These are phyloP conservation scores for Penicillium paradoxum DNA, from an alignment of 495 filamentous ascomycete species.

Conservation along the genomic window DNA sequence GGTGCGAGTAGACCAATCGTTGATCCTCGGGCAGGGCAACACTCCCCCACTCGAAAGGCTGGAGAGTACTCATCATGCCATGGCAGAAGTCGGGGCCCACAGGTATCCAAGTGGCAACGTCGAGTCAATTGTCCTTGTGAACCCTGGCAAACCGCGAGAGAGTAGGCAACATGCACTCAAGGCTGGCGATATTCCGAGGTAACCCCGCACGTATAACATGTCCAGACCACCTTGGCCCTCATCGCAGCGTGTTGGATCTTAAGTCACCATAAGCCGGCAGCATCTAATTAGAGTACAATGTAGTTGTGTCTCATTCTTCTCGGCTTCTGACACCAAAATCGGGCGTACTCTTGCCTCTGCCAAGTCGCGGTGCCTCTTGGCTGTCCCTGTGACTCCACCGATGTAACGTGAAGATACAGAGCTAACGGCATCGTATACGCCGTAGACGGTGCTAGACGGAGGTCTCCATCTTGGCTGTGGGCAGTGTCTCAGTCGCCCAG, in stretches of 20 bases:
- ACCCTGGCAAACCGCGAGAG: background rate
- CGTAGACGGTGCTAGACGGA: background rate
- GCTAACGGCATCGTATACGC: background rate
- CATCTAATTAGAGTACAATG: background rate
- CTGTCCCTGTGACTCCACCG: background rate
- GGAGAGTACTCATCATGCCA: background rate
- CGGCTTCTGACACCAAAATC: background rate
- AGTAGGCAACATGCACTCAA: background rate
- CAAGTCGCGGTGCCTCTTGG: background rate
- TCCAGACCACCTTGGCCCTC: background rate
- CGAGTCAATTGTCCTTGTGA: background rate
- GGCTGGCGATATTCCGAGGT: background rate
- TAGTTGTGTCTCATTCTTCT: background rate
- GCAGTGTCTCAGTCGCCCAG: background rate
- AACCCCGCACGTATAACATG: background rate
- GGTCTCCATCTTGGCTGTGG: background rate
- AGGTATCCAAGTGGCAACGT: background rate
- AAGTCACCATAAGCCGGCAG: background rate
- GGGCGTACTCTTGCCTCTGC: background rate
- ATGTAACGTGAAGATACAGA: background rate
- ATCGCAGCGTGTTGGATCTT: background rate
- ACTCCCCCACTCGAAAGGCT: background rate
- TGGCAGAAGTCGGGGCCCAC: background rate
- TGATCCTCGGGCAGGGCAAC: background rate
- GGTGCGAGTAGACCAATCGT: background rate